Evolutionary conservation across 2,329 filamentous ascomycete species (phyloP).

Genomic region (Talaromyces amestolkiae): DNA sequence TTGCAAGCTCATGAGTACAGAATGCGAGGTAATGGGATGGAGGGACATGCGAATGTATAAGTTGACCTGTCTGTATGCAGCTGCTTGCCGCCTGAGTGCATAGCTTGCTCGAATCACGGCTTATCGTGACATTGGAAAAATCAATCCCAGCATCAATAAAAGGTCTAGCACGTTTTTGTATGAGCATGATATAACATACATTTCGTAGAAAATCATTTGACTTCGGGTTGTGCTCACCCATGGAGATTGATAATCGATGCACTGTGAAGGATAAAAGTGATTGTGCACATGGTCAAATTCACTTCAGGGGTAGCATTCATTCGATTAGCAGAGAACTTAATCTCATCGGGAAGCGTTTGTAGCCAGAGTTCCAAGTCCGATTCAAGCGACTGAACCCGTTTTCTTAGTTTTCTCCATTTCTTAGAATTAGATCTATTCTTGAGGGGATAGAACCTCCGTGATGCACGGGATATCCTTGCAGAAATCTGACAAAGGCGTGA

Average conservation of each 20-base stretch:
- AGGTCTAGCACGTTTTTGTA: neutral
- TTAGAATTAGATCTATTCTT: neutral
- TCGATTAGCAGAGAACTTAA: neutral
- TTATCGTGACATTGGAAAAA: neutral
- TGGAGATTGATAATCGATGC: neutral
- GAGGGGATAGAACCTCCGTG: neutral
- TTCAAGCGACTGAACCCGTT: neutral
- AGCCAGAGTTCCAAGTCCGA: neutral
- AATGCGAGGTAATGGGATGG: neutral
- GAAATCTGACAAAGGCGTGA: neutral
- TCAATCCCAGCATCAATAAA: neutral
- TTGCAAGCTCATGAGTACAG: neutral
- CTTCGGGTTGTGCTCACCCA: neutral
- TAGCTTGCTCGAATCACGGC: neutral
- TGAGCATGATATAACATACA: neutral
- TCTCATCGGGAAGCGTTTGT: neutral
- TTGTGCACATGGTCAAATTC: neutral
- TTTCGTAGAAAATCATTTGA: neutral
- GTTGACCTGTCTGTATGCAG: neutral
- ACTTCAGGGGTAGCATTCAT: neutral
- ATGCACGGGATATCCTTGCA: neutral
- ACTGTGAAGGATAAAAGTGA: neutral
- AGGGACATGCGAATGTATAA: neutral
- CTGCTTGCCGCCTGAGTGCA: neutral
- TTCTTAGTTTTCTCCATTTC: neutral